phyloP scores from a whole-genome alignment of 1,284 basidiomycete genomes.

The Trametes polyzona region DNA sequence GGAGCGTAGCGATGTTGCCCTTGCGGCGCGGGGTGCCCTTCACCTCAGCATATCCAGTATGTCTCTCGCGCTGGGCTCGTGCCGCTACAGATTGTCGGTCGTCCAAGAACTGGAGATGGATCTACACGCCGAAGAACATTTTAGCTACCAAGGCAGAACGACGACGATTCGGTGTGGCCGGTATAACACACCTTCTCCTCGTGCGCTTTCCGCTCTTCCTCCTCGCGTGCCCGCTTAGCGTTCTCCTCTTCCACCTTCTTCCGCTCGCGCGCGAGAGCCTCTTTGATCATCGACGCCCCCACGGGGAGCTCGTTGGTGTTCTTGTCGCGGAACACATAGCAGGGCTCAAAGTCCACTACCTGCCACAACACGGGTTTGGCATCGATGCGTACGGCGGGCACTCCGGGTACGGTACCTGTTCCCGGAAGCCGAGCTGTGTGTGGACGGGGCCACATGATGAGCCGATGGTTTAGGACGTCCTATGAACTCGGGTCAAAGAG shows the following conservation, averaged over 20 bases:
- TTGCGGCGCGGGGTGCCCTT: slow-evolving; percentile 10
- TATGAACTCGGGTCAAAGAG: no score
- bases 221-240: not conserved
- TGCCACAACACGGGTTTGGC: slow-evolving; percentile 14
- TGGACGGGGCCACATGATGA: not conserved
- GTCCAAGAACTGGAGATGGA: slow-evolving; percentile 8
- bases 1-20: slow-evolving; percentile 7
- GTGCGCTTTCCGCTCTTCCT: not conserved
- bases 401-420: slow-evolving; percentile 46
- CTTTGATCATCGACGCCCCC: slow-evolving; percentile 64
- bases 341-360: slow-evolving; percentile 49
- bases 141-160: no score
- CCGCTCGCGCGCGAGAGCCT: slow-evolving; percentile 56
- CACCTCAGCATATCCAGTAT: not conserved
- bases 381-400: not conserved
- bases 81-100: slow-evolving; percentile 19
- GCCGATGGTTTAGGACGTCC: no score
- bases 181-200: slow-evolving; percentile 8
- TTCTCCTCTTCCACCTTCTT: slow-evolving; percentile 44
- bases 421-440: slow-evolving; percentile 66
- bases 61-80: slow-evolving; percentile 15
- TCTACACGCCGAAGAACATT: not conserved
- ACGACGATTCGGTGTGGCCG: no score
- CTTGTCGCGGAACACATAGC: slow-evolving; percentile 60
- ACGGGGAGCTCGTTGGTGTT: slow-evolving; percentile 56